A percentile compares a stretch with the other conserved stretches of the same genome.
Evolutionary conservation across 805 yeast species (phyloP).

Genomic region (Tanozyma kutaoensis): DNA sequence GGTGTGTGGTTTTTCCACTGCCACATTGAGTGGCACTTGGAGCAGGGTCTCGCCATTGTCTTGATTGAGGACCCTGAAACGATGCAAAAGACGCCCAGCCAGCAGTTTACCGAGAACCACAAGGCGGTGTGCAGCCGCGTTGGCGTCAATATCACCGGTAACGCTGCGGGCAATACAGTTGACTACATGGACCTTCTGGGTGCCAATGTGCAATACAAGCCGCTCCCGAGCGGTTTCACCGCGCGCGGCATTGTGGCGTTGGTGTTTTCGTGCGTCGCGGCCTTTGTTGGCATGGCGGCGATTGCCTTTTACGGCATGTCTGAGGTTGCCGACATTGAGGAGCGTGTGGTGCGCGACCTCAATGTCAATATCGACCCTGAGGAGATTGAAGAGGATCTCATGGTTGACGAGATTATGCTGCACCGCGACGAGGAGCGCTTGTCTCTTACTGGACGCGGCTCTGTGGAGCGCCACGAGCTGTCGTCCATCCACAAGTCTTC

Average conservation of each 20-base stretch:
- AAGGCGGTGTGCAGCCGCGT: conserved; percentile 43
- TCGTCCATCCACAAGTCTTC: too few species aligned
- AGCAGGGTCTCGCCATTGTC: conserved; percentile 79
- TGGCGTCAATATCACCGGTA: conserved; percentile 49
- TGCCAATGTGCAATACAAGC: conserved; percentile 52
- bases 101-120: conserved; percentile 51
- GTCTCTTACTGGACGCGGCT: too few species aligned
- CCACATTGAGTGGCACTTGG: conserved; percentile 96
- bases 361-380: conserved; percentile 29
- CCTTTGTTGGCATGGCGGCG: conserved; percentile 64
- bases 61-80: conserved; percentile 75
- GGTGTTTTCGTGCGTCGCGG: conserved; percentile 81
- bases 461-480: too few species aligned
- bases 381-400: conserved; percentile 11
- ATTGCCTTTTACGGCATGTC: conserved; percentile 78
- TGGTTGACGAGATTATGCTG: too few species aligned
- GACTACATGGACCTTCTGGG: conserved; percentile 60
- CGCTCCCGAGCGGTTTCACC: conserved; percentile 83
- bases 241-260: conserved; percentile 91
- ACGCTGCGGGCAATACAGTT: conserved; percentile 75
- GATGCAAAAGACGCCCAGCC: conserved; percentile 36
- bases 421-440: too few species aligned
- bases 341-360: conserved; percentile 44
- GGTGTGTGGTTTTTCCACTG: conserved; percentile 99
- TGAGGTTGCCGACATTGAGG: conserved; percentile 62